Conservation (phyloP, 331 rosid species). For the Quercus phellos region DNA sequence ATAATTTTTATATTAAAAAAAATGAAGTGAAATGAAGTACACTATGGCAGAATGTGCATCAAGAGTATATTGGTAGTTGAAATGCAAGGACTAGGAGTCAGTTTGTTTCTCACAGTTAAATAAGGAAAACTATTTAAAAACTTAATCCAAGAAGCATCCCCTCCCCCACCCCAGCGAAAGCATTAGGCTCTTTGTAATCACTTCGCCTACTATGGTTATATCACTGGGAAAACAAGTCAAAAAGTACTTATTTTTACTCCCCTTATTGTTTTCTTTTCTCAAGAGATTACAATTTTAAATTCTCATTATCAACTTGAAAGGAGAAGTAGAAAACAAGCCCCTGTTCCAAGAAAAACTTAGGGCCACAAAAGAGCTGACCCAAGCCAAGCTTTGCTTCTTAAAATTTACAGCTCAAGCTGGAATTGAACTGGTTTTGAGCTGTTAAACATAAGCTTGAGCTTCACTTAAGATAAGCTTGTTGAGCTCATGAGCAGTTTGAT, state of each 20-base stretch:
- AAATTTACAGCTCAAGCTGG: background rate
- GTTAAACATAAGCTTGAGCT: too few species aligned
- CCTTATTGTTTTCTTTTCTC: background rate
- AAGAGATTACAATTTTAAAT: background rate
- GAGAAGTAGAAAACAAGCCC: background rate
- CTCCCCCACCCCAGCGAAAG: background rate
- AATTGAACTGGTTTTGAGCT: background rate
- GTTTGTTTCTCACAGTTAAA: constrained; percentile 8
- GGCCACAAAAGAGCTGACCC: too few species aligned
- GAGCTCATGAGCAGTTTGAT: too few species aligned
- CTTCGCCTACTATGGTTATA: background rate
- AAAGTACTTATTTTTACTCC: background rate
- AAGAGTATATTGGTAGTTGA: constrained; percentile 8
- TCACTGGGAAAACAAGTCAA: background rate
- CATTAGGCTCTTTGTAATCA: background rate
- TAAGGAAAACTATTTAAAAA: background rate
- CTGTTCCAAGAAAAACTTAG: background rate
- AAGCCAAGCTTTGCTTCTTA: too few species aligned
- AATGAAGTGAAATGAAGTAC: background rate
- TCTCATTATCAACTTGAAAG: background rate
- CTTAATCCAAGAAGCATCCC: background rate
- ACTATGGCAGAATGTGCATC: constrained; percentile 5
- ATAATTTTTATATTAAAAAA: background rate
- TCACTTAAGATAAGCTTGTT: too few species aligned
- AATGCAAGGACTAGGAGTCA: background rate